Base-by-base conservation (phyloP, 371 early-diverging fungal genomes). In the Gilbertella persicaria region DNA sequence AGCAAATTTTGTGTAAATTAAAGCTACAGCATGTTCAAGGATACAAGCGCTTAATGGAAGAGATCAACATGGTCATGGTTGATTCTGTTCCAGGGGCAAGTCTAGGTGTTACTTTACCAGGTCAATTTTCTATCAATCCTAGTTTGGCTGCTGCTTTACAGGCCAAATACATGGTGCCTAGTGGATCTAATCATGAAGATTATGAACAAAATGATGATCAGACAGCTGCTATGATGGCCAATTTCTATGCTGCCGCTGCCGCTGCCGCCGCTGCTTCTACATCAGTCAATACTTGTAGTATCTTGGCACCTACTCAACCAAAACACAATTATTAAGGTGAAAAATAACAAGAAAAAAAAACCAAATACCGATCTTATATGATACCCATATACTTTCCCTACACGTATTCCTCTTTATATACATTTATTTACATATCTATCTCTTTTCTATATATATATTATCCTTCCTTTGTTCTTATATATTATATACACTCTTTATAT, bases 11-110 rank as follows among this genome's bases (percentile, higher is more conserved):
- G 5, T 46, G 66, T 9, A 87, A 87, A 45, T 59, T 88, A 10
- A 80, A 84, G 52, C 72, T 88, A 5, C 85, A 86, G 38, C 84
- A 83, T 47, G 78, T 85, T 17, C 86, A 86, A 52, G 91, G 88
- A 24, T 93, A 93, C 69, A 88, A 88, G 60, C 79, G 90, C 12
- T 70, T 95, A 13, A 45, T 89, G 62, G 94, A 95, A 55, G 93
- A 94, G 63, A 73, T 91, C 43, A 74, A 69, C 30, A 67, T 71
- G 67, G 73, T 75, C 20, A 66, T 72, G 65, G 61, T 63, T 8
- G 78, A 78, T 51, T 71, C 71, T 3, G 67, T 62, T 39, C 75
- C 77, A 9, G 70, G 68, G 2, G 64, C 70, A 7, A 71, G 73
- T 43, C 24, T 62, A 14, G 57, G 57, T 16, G 48, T 39, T n/a